A percentile compares a stretch with the other conserved stretches of the same genome.
phyloP scores from a whole-genome alignment of 345 rosid species.

The Sapria himalayana region DNA sequence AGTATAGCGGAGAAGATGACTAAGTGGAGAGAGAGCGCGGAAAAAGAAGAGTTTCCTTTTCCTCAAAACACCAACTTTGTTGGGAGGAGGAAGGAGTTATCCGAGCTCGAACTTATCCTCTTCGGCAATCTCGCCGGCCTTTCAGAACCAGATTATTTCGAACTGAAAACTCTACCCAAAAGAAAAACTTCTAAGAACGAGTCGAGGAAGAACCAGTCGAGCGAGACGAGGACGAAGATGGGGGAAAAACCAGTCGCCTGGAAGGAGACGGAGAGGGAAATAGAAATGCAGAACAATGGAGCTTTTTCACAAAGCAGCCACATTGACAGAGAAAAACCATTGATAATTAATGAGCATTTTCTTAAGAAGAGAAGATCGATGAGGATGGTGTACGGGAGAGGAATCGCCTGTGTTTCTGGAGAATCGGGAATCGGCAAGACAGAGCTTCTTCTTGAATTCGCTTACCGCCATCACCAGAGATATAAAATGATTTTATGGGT shows the following conservation, averaged over 20 bases:
- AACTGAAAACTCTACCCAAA: constrained; percentile 54
- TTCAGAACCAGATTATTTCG: constrained; percentile 61
- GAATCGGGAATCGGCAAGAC: constrained; percentile 90
- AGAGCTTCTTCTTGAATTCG: constrained; percentile 86
- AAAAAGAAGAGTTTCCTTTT: constrained; percentile 73
- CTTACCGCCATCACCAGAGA: constrained; percentile 63
- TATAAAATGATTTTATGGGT: constrained; percentile 95
- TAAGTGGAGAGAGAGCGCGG: constrained; percentile 70
- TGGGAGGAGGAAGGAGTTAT: constrained; percentile 79
- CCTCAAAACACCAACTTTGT: constrained; percentile 60
- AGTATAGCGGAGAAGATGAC: constrained; percentile 63
- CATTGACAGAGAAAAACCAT: constrained; percentile 15
- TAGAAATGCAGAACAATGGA: constrained; percentile 59
- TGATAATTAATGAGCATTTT: constrained; percentile 22
- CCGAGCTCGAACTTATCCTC: constrained; percentile 70
- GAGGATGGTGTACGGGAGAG: constrained; percentile 59
- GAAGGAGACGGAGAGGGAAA: constrained; percentile 93
- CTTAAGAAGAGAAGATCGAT: constrained; percentile 44
- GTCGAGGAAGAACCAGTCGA: constrained; percentile 34
- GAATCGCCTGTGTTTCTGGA: constrained; percentile 74
- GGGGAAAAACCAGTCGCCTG: constrained; percentile 80
- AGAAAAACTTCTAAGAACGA: constrained; percentile 53
- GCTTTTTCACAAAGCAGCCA: constrained; percentile 16
- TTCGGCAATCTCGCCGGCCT: constrained; percentile 74
- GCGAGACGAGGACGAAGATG: constrained; percentile 41